phyloP scores from a whole-genome alignment of 345 rosid genomes.

The Stellera chamaejasme region DNA sequence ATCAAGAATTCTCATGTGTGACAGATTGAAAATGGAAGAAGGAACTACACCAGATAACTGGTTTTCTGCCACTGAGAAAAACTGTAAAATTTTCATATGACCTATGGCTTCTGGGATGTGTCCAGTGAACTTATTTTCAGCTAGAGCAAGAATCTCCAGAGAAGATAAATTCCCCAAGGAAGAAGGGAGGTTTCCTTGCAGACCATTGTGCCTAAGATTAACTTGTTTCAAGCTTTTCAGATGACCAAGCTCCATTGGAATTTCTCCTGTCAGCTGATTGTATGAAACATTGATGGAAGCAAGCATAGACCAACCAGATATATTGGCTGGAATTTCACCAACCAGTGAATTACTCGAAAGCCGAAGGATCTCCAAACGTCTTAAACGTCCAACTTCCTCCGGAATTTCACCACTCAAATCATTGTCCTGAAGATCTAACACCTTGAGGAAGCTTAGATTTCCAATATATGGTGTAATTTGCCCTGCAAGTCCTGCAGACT shows the following conservation, averaged over 20 bases:
- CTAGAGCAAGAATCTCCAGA: not conserved
- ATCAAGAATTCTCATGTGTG: not conserved
- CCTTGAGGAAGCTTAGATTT: constrained; percentile 10
- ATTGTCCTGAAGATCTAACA: constrained; percentile 5
- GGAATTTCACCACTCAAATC: constrained; percentile 3
- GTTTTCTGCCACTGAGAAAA: constrained; percentile 5
- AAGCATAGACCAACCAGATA: constrained; percentile 11
- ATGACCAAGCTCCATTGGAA: not conserved
- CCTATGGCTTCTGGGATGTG: not conserved
- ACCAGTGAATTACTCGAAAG: not conserved
- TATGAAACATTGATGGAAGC: fast-evolving
- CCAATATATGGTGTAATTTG: constrained; percentile 18
- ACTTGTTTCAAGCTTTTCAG: not conserved
- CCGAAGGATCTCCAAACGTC: not conserved
- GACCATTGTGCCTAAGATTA: not conserved
- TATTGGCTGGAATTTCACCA: constrained; percentile 18
- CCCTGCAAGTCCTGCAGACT: constrained; percentile 11
- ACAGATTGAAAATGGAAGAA: constrained; percentile 13
- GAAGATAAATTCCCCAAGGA: constrained; percentile 7
- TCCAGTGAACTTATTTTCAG: not conserved
- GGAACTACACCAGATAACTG: constrained; percentile 14
- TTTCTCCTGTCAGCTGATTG: constrained; percentile 6
- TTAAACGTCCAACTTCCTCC: constrained; percentile 6
- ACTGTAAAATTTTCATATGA: too few relatives aligned
- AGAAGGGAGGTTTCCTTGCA: constrained; percentile 6